Evolutionary conservation across 2,329 filamentous ascomycete species (phyloP), one percentile per base, ranked within the genome.

Genomic region (Xylaria hypoxylon): DNA sequence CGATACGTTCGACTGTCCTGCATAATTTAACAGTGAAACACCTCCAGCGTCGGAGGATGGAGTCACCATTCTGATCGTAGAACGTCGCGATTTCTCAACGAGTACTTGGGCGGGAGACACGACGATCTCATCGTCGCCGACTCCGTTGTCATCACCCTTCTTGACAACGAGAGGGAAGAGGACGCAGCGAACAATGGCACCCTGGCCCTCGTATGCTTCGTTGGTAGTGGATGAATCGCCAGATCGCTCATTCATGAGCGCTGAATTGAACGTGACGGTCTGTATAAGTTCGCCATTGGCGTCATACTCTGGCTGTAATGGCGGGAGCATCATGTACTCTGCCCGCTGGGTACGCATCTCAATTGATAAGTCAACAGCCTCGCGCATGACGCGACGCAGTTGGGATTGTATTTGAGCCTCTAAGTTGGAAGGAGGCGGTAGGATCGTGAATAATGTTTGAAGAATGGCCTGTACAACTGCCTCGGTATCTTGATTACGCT

Each of bases 311-410:
- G 96, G 96, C 79, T 96, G 93, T 62, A 97, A 85, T 4, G 96
- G 96, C 31, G 96, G 95, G 19, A 98, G 89, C 95, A 99, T 99
- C 83, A 97, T 96, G 83, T 97, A 99, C 82, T 98, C 96, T 42
- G 96, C 94, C 66, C 93, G 90, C 79, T 99, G 96, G 17, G 92
- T 96, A 77, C 96, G 94, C 96, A 99, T 99, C 82, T 97, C 94
- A 71, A 99, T 90, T 1, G 94, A 94, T 11, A 99, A 87, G 65
- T 92, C 91, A 56, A 97, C 96, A 0, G 96, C 96, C 68, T 95
- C 89, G 71, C 89, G 89, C 80, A 99, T 89, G 58, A 99, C 94
- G 73, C 92, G 93, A 74, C 92, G 91, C 60, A 99, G 86, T 70
- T 95, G 94, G 38, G 92, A 88, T 73, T 94, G 87, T 52, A 97